Evolutionary conservation across 208 protist species (phyloP).

Genomic region (Sergeia podlipaevii): DNA sequence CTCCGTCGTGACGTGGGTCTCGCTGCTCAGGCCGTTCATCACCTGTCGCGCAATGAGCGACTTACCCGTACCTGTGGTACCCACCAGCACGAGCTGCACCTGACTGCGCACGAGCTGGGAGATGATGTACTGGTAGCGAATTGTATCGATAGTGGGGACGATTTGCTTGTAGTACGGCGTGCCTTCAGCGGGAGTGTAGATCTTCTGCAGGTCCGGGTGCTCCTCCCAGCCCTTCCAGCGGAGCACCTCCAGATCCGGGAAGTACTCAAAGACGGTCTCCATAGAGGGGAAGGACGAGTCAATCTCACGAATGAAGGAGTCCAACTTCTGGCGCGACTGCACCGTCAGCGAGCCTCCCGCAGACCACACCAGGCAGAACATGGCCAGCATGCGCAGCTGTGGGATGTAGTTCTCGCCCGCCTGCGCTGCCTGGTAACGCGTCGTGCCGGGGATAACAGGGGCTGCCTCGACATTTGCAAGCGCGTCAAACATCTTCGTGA

Average conservation of each 20-base stretch:
- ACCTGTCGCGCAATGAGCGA: conserved; percentile 91
- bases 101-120: conserved; percentile 82
- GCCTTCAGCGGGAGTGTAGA: conserved; percentile 76
- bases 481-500: conserved; percentile 95
- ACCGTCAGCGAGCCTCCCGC: conserved; percentile 92
- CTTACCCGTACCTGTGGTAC: conserved; percentile 97
- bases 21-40: conserved; percentile 70
- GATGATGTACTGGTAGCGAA: conserved; percentile 95
- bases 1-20: conserved; percentile 85
- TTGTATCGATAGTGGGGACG: conserved; percentile 98
- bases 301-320: conserved; percentile 93
- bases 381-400: conserved; percentile 94
- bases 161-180: conserved; percentile 95
- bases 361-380: conserved; percentile 96
- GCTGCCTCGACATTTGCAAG: conserved; percentile 87
- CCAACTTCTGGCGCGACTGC: conserved; percentile 89
- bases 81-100: conserved; percentile 93
- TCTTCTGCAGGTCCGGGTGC: conserved; percentile 78
- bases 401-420: conserved; percentile 88
- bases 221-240: conserved; percentile 95
- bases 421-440: conserved; percentile 69
- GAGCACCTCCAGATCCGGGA: conserved; percentile 86
- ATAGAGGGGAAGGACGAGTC: conserved; percentile 94
- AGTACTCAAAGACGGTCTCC: conserved; percentile 98
- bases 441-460: conserved; percentile 53